Evolutionary conservation across 108 stramenopile genomes (phyloP), one percentile per base, ranked within the genome.

Genomic region (Ochromonas danica): DNA sequence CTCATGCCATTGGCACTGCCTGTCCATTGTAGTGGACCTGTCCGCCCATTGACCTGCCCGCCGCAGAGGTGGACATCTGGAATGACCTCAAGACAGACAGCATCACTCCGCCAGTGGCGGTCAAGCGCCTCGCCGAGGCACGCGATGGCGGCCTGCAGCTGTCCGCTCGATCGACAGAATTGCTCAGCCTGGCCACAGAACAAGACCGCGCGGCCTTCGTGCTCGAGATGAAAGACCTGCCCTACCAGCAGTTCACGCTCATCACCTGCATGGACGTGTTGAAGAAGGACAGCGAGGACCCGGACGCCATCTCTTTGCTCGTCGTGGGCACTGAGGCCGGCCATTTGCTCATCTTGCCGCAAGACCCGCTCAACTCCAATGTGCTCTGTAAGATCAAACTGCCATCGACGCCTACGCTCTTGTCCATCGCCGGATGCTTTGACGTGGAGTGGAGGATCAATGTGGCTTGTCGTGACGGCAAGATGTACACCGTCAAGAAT

Each of bases 371-470:
- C 28, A 82, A 81, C 30, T 40, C 61, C 25, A 70, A 63, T 63
- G 42, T 62, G 28, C 43, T 70, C 1, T 51, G 42, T 39, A 10
- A 40, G 31, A 74, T 83, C 31, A 30, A 25, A 40, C 84, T 86
- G 25, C 85, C 78, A 38, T 61, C 71, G 1, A 80, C 71, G 17
- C 89, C 89, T 28, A 65, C 82, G 28, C 60, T 85, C 1, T 62
- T 89, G 36, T 79, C 79, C 25, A 81, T 62, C 17, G 40, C 81
- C 27, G 89, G 89, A 35, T 28, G 81, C 71, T 85, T 86, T 43
- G 86, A 87, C 43, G 82, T 87, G 33, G 89, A 89, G 61, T 89
- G 87, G 84, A 80, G 89, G 42, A 71, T 88, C 36, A 78, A 81
- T 6, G 79, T 82, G 25, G 85, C 87, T 33, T 88, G 89, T 82